Evolutionary conservation across 257 asterid genomes (phyloP).

Genomic region (Lantana camara): DNA sequence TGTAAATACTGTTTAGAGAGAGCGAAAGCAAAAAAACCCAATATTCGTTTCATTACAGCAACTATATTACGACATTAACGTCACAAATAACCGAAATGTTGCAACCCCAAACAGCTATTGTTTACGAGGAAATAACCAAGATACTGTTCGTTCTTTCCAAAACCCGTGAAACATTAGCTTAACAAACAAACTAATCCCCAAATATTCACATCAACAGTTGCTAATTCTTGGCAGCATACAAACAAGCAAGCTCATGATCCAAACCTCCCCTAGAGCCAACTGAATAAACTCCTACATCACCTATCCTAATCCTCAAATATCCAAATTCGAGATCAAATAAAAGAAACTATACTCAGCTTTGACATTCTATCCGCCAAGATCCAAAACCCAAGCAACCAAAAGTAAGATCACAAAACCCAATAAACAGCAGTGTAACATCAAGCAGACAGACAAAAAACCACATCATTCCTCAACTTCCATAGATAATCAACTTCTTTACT

Average conservation of each 20-base stretch:
- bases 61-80: no score
- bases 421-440: not conserved
- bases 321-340: not conserved
- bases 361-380: slow-evolving; percentile 24
- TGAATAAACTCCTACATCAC: slow-evolving; percentile 1
- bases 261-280: slow-evolving; percentile 18
- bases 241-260: slow-evolving; percentile 12
- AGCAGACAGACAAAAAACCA: not conserved
- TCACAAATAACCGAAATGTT: no score
- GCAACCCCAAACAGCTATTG: no score
- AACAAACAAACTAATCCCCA: not conserved
- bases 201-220: not conserved
- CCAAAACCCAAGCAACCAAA: slow-evolving; percentile 12
- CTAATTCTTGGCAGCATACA: slow-evolving; percentile 1
- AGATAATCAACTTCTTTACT: slow-evolving; percentile 1
- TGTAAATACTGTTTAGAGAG: no score
- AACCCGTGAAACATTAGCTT: not conserved
- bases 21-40: no score
- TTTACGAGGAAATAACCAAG: not conserved
- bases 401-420: not conserved
- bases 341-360: not conserved
- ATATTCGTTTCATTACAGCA: no score
- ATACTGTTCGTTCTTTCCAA: not conserved
- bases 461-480: not conserved
- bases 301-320: not conserved